Evolutionary conservation across 2,329 filamentous ascomycete genomes (phyloP), one percentile per base, ranked within the genome.

Genomic region (Pseudogymnoascus sp.): DNA sequence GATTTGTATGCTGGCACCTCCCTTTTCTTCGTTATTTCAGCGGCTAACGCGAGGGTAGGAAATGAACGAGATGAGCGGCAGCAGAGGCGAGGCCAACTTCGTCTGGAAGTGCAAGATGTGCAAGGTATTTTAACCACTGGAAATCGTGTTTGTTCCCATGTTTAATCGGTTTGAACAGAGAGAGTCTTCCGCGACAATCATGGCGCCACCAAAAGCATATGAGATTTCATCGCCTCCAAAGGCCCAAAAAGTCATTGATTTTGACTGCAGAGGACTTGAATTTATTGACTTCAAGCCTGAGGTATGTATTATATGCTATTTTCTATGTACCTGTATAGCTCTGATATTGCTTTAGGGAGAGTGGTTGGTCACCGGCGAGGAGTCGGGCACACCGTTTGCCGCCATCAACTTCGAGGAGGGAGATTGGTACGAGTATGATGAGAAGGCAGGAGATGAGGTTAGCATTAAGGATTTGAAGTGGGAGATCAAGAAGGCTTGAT

Each of bases 101-200:
- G 94, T 99, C n/a, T 99, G 94, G 93, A 92, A 87, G 75, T 99
- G 94, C 83, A 96, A 95, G 77, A 93, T 94, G 73, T 99, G 94
- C 86, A 95, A 94, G 84, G 92, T 94, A 68, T 31, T 73, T 15
- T 48, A 35, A 41, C 5, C 25, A n/a, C 33, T 59, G 12, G 2
- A 10, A 31, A 58, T 2, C 3, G 8, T 10, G 15, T 33, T 61
- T 65, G 58, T 68, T 12, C 17, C 15, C 15, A 1, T 41, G 36
- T 17, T 51, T 48, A 38, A 51, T 15, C 6, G 60, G 60, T 17
- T 36, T 9, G 38, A 17, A 21, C 66, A 92, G 90, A 83, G 90
- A 74, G 90, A 94, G 74, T 91, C 91, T 15, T 92, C 92, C 33
- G 93, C 93, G 61, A 89, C 86, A 39, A 92, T 99, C 76, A 89